phyloP scores from a whole-genome alignment of 2,329 filamentous ascomycete species.

The Xylaria hypoxylon region DNA sequence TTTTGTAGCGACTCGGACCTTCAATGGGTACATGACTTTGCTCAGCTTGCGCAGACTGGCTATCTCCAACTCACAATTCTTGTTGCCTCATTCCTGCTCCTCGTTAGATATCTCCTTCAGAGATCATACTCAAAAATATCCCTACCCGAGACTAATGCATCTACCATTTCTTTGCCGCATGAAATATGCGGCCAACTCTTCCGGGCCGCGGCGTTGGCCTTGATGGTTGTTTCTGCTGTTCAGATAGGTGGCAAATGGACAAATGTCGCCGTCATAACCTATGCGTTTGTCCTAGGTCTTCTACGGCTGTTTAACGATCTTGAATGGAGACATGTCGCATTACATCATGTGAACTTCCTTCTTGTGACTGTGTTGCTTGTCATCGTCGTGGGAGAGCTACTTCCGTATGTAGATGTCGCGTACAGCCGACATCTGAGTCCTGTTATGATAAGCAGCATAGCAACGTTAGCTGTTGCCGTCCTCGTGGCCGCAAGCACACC shows the following conservation, averaged over 20 bases:
- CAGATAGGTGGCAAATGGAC: conserved; percentile 53
- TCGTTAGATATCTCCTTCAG: conserved; percentile 52
- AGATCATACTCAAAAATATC: conserved; percentile 48
- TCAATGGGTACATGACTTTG: conserved; percentile 56
- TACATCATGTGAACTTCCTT: conserved; percentile 63
- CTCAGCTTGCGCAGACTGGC: conserved; percentile 56
- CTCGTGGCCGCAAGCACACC: conserved; percentile 59
- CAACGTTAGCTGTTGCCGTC: conserved; percentile 54
- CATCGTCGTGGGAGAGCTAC: conserved; percentile 53
- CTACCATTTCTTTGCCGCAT: conserved; percentile 56
- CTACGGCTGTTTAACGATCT: conserved; percentile 56
- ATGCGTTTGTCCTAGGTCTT: conserved; percentile 59
- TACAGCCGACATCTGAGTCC: conserved; percentile 49
- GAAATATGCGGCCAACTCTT: conserved; percentile 58
- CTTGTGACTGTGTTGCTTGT: conserved; percentile 54
- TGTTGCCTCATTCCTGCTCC: conserved; percentile 53
- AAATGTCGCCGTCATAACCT: conserved; percentile 54
- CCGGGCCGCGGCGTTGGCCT: conserved; percentile 55
- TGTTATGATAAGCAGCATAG: conserved; percentile 52
- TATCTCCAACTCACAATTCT: conserved; percentile 55
- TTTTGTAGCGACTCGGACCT: conserved; percentile 26
- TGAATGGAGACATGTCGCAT: conserved; percentile 59
- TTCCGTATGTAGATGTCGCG: conserved; percentile 58
- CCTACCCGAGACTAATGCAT: conserved; percentile 51
- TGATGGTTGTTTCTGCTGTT: conserved; percentile 54